phyloP scores from a whole-genome alignment of 108 stramenopile species.

The Cafeteria roenbergensis region DNA sequence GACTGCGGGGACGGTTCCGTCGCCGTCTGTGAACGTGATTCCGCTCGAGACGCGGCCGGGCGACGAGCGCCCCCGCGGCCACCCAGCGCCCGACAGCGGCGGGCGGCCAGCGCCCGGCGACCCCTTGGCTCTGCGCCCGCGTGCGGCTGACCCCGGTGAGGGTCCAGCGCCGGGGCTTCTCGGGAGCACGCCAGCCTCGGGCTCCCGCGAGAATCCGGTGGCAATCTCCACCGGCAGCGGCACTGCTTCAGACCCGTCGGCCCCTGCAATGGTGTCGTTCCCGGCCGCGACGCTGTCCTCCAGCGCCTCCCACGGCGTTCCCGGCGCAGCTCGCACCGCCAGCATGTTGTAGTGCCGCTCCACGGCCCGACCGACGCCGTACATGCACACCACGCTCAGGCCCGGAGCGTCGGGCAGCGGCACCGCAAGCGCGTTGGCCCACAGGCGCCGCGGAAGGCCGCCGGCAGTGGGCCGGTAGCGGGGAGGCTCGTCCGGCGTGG shows the following conservation, averaged over 20 bases:
- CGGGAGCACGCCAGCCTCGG: no score
- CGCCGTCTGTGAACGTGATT: conserved; percentile 1
- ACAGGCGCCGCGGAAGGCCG: not conserved
- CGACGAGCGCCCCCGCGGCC: not conserved
- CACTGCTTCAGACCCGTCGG: not conserved
- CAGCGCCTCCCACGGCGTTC: not conserved
- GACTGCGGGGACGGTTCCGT: conserved; percentile 8
- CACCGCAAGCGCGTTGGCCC: conserved; percentile 3
- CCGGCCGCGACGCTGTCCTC: not conserved
- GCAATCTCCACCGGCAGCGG: not conserved
- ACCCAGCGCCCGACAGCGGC: not conserved
- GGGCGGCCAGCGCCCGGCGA: not conserved
- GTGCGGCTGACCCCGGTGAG: not conserved
- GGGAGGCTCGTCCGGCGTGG: no score
- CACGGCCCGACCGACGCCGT: not conserved
- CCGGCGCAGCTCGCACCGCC: not conserved
- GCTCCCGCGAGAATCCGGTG: not conserved
- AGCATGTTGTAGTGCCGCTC: conserved; percentile 4
- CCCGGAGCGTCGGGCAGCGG: conserved; percentile 5
- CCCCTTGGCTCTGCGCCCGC: not conserved
- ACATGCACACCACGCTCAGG: conserved; percentile 5
- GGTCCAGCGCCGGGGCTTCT: no score
- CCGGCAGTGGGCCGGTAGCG: not conserved
- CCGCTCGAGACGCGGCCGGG: not conserved
- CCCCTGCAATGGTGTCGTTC: not conserved